Evolutionary conservation across 169 alveolate genomes (phyloP), one percentile per base, ranked within the genome.

Genomic region (Eimeria falciformis): DNA sequence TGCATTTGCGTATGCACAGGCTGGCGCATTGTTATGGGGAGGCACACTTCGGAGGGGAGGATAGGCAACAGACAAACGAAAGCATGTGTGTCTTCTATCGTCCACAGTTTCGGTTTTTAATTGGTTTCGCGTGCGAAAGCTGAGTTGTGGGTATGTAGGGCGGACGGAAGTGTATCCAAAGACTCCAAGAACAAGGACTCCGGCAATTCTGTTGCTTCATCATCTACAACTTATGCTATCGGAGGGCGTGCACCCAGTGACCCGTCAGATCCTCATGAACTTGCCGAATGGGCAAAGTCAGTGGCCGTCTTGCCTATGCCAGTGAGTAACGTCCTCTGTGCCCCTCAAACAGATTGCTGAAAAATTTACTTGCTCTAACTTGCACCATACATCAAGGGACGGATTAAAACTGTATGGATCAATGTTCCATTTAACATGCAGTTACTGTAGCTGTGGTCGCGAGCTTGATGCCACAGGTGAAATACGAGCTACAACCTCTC

Each of bases 271-370:
- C 93, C 93, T 21, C 37, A 45, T 21, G 37, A 29, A 29, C 58
- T 90, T 27, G 46, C 53, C 21, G 55, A 45, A 14, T 90, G 93
- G 93, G 55, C 90, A 14, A 90, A 78, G 50, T 73, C 91, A 1
- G 93, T 90, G 53, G 93, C 56, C 12, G 81, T n/a, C 62, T 55
- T 73, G 5, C 93, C 93, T 11, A 90, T 90, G 93, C 93, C 93
- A 27, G 93, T 90, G 17, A 43, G 93, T 11, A 45, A 21, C 11
- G n/a, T 9, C 45, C 40, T 33, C 40, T 33, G 40, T 33, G 40
- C 21, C 68, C 21, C 68, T 2, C 2, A n/a, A 56, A 18, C 23
- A 18, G 27, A 18, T 56, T 56, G 68, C 23, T 56, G 27, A n/a
- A 3, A 56, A 18, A 56, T n/a, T 1, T 21, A 2, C 27, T n/a